These are phyloP conservation scores for Scheffersomyces cryptocercus DNA, from an alignment of 1,139 yeast genomes.

Conservation along the genomic window DNA sequence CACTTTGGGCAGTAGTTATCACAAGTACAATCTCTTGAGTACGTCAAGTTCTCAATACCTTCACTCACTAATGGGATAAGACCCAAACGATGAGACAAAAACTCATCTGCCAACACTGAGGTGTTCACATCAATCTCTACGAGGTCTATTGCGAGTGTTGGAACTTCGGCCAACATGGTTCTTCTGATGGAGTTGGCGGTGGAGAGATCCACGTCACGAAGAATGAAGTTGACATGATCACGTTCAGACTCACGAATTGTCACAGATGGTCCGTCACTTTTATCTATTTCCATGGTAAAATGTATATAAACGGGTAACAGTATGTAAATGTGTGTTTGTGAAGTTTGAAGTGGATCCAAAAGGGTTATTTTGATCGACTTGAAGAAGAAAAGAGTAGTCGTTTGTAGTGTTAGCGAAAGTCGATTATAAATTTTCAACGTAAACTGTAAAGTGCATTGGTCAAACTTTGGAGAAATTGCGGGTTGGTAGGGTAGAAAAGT, in stretches of 20 bases:
- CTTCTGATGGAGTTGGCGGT: conserved; percentile 92
- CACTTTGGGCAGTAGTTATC: conserved; percentile 97
- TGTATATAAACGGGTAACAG: too few relatives aligned
- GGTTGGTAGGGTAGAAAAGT: too few relatives aligned
- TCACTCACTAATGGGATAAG: conserved; percentile 83
- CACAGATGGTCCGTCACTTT: conserved; percentile 63
- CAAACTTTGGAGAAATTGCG: too few relatives aligned
- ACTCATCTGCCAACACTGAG: conserved; percentile 94
- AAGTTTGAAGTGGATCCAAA: too few relatives aligned
- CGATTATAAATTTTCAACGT: too few relatives aligned
- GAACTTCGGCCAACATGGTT: conserved; percentile 93
- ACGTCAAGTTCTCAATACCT: conserved; percentile 76
- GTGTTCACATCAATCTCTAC: conserved; percentile 94
- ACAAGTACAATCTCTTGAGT: conserved; percentile 95
- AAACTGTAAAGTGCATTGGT: too few relatives aligned
- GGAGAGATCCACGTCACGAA: conserved; percentile 85
- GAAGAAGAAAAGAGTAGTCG: too few relatives aligned
- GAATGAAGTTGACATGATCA: conserved; percentile 87
- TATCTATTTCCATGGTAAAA: conserved; percentile 39
- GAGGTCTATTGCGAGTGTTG: conserved; percentile 91
- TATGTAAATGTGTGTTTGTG: too few relatives aligned
- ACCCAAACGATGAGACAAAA: conserved; percentile 90
- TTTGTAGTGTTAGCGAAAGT: too few relatives aligned
- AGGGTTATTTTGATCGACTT: background rate
- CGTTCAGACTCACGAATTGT: conserved; percentile 83